These are phyloP conservation scores for Marvania coccoides DNA, from an alignment of 139 green algal genomes.

Conservation along the genomic window DNA sequence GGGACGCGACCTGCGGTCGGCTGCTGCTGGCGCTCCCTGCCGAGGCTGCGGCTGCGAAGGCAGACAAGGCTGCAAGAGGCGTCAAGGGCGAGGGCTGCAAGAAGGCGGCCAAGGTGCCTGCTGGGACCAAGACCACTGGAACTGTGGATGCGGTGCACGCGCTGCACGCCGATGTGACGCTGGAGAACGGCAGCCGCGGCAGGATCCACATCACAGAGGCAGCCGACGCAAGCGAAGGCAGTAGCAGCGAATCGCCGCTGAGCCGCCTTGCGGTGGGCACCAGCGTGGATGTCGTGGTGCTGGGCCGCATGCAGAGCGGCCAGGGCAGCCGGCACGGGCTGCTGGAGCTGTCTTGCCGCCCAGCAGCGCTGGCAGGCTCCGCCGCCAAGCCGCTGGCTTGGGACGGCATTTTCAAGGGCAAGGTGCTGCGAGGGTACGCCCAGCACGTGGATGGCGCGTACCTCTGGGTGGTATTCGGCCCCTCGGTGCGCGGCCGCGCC, in stretches of 20 bases:
- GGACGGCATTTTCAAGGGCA: background rate
- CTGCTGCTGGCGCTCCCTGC: conserved; percentile 17
- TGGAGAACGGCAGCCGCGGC: conserved; percentile 27
- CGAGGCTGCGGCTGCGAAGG: background rate
- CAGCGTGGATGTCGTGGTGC: conserved; percentile 37
- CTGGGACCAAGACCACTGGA: background rate
- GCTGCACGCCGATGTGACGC: conserved; percentile 29
- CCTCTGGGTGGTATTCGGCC: conserved; percentile 17
- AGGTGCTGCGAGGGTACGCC: conserved; percentile 18
- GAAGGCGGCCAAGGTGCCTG: background rate
- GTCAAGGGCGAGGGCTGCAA: background rate
- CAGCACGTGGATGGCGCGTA: conserved; percentile 25
- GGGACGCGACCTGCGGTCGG: conserved; percentile 11
- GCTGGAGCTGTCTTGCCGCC: conserved; percentile 32
- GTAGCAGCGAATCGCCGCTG: background rate
- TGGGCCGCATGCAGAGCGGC: conserved; percentile 22
- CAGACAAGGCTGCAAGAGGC: background rate
- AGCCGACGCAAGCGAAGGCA: conserved; percentile 7
- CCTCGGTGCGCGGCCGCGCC: conserved; percentile 17
- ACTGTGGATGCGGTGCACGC: conserved; percentile 39
- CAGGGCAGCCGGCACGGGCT: conserved; percentile 23
- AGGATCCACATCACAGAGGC: conserved; percentile 59
- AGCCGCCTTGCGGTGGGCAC: background rate
- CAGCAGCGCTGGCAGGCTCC: conserved; percentile 9
- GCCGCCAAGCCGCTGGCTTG: conserved; percentile 9